A percentile compares a stretch with the other conserved stretches of the same genome.
These are phyloP conservation scores for Solanum chmielewskii DNA, from an alignment of 257 asterid species.

Conservation along the genomic window DNA sequence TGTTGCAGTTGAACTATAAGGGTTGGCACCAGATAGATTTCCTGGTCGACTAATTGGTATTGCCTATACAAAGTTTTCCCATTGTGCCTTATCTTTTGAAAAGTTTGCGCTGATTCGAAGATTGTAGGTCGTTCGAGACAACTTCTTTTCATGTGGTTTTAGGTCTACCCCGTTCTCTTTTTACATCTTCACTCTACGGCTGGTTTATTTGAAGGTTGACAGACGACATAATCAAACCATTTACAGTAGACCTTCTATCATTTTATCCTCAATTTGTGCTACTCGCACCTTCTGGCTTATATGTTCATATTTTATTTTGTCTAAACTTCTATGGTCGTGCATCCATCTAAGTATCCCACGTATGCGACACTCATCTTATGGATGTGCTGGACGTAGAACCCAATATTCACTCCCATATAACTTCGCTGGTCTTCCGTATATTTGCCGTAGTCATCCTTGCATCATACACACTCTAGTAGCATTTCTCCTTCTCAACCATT, in stretches of 20 bases:
- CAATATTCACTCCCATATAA: background rate
- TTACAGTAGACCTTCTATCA: background rate
- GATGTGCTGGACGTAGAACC: background rate
- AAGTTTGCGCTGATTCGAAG: background rate
- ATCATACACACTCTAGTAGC: background rate
- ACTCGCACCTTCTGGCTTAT: background rate
- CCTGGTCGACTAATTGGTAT: background rate
- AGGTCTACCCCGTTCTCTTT: background rate
- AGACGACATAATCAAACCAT: background rate
- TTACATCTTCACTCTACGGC: background rate
- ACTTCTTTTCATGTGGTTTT: background rate
- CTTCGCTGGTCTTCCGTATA: background rate
- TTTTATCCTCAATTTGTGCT: background rate
- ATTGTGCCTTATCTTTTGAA: background rate
- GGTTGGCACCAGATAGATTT: background rate
- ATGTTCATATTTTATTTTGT: background rate
- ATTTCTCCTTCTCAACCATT: background rate
- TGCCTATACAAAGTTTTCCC: background rate
- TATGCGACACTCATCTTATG: background rate
- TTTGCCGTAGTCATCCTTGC: background rate
- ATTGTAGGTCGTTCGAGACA: background rate
- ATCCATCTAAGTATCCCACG: background rate
- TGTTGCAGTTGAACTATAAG: background rate
- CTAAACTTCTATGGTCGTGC: background rate
- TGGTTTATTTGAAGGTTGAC: background rate